These are phyloP conservation scores for Ogataea angusta DNA, from an alignment of 805 yeast genomes.

Conservation along the genomic window DNA sequence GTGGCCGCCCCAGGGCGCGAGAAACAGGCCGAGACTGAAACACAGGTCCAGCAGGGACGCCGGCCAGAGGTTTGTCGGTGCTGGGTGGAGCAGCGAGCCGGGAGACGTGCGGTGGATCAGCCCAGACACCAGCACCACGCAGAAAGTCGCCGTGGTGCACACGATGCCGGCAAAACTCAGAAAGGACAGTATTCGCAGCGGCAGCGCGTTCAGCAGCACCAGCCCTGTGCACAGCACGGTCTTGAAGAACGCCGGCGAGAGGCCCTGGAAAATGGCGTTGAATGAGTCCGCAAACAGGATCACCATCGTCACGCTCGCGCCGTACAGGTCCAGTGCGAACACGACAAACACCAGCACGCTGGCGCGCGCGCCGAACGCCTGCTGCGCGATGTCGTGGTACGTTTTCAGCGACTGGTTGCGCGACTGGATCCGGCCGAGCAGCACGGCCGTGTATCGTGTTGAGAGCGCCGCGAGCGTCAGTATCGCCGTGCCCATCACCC, in stretches of 20 bases:
- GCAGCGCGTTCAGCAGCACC: constrained; percentile 56
- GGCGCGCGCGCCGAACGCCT: constrained; percentile 44
- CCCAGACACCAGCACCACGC: constrained; percentile 61
- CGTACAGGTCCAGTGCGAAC: constrained; percentile 56
- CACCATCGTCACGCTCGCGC: constrained; percentile 58
- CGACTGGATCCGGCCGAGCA: constrained; percentile 47
- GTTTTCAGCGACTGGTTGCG: constrained; percentile 41
- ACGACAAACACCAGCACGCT: constrained; percentile 44
- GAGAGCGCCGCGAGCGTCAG: constrained; percentile 44
- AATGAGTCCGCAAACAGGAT: constrained; percentile 62
- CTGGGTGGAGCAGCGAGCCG: constrained; percentile 66
- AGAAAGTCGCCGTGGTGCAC: constrained; percentile 63
- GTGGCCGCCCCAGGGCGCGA: constrained; percentile 87
- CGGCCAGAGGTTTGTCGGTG: constrained; percentile 71
- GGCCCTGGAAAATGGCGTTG: constrained; percentile 42
- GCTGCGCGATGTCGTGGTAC: constrained; percentile 58
- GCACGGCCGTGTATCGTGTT: constrained; percentile 52
- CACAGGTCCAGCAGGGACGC: constrained; percentile 46
- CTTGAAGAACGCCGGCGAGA: constrained; percentile 41
- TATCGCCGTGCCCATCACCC: constrained; percentile 49
- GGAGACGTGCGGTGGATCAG: constrained; percentile 57
- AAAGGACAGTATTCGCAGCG: constrained; percentile 68
- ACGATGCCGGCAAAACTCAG: constrained; percentile 68
- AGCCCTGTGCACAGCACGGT: constrained; percentile 36
- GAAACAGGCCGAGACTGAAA: constrained; percentile 60